Conservation (phyloP, 2,329 filamentous ascomycete species). For the Grosmannia serpens region DNA sequence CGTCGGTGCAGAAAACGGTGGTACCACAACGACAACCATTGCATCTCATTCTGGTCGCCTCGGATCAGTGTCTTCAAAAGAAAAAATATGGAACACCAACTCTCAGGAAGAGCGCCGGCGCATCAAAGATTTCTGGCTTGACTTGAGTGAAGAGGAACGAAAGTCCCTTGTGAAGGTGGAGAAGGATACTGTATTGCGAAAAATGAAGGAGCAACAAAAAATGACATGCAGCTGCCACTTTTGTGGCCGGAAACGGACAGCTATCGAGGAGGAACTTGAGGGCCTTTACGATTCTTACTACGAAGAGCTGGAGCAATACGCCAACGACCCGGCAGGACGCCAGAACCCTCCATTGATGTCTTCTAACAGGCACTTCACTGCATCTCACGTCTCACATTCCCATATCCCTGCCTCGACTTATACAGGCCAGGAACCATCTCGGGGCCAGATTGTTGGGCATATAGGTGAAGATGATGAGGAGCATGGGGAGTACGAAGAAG, state of each 20-base stretch:
- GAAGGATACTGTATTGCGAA: constrained; percentile 93
- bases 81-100: constrained; percentile 96
- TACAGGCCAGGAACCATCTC: constrained; percentile 57
- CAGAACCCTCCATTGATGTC: constrained; percentile 62
- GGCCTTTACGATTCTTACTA: constrained; percentile 98
- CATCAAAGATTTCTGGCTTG: constrained; percentile 97
- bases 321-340: constrained; percentile 54
- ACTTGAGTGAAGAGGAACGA: constrained; percentile 84
- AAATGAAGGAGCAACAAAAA: constrained; percentile 99
- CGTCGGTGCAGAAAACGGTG: constrained; percentile 16
- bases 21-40: constrained; percentile 8
- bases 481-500: constrained; percentile 40
- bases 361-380: constrained; percentile 50
- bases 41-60: constrained; percentile 10
- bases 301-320: constrained; percentile 94
- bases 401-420: constrained; percentile 47
- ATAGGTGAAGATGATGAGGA: constrained; percentile 44
- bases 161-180: constrained; percentile 95
- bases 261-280: constrained; percentile 96
- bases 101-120: constrained; percentile 89
- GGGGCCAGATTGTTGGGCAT: constrained; percentile 62
- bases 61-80: constrained; percentile 42
- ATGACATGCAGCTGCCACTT: constrained; percentile 98
- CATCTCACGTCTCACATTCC: constrained; percentile 42
- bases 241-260: constrained; percentile 88